Evolutionary conservation across 2,329 filamentous ascomycete species (phyloP).

Genomic region (Neofusicoccum cordaticola): DNA sequence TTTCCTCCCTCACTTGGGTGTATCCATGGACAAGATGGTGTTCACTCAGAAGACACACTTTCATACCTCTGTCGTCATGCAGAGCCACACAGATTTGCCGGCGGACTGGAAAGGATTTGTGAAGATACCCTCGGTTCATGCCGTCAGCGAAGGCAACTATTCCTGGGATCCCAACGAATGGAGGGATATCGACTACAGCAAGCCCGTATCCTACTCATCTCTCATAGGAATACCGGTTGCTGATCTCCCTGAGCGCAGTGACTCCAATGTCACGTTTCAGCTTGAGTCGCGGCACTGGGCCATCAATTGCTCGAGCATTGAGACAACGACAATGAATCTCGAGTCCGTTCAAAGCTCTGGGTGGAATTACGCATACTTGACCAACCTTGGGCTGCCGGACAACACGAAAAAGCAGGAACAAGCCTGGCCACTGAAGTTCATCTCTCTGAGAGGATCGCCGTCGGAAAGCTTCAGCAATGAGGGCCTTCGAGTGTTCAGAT

Average conservation of each 20-base stretch:
- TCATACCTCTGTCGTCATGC: background rate
- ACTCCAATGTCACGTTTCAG: background rate
- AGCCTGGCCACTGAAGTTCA: background rate
- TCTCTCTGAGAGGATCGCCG: background rate
- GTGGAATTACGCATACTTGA: background rate
- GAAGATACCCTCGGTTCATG: background rate
- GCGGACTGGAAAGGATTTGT: background rate
- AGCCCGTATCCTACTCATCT: background rate
- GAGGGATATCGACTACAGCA: background rate
- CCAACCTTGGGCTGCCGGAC: background rate
- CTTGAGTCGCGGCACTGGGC: background rate
- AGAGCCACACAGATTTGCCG: background rate
- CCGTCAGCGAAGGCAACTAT: background rate
- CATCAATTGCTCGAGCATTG: background rate
- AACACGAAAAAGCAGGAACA: background rate
- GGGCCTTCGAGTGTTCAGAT: too few species aligned
- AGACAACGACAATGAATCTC: background rate
- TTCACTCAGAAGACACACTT: too few species aligned
- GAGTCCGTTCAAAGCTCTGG: background rate
- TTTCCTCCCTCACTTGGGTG: too few species aligned
- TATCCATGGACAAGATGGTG: too few species aligned
- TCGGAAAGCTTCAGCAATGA: background rate
- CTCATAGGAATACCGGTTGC: background rate
- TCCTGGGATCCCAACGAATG: background rate
- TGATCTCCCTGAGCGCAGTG: background rate